Evolutionary conservation across 495 filamentous ascomycete species (phyloP), one percentile per base, ranked within the genome.

Genomic region (Cercophora sp.): DNA sequence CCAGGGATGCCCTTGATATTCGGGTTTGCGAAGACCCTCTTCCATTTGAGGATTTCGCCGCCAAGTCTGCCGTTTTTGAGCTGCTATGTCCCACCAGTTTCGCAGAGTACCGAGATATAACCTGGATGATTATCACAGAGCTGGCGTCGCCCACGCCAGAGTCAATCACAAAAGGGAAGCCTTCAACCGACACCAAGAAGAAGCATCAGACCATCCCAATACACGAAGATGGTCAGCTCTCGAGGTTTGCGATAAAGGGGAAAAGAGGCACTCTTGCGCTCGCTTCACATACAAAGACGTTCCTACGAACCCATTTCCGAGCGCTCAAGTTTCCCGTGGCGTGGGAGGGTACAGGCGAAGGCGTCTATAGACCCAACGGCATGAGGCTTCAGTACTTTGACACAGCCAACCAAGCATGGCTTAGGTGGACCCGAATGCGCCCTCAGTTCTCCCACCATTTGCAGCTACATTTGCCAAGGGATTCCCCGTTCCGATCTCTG

Each of bases 1-100:
- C 68, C 32, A 27, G 70, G 40, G 54, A 62, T 4, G 40, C 57
- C 19, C 60, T 77, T n/a, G 42, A 62, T 1, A 75, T 80, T 18
- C 5, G 54, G 41, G 51, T 70, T 19, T 68, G 76, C 25, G 79
- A 82, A 54, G 54, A 71, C 48, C 68, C 68, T n/a, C 64, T 83
- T 1, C 78, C 79, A 0, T 15, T 39, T 1, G 49, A 68, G 4
- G 23, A 60, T 1, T 18, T 58, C 4, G 50, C 61, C 15, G 59
- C 59, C 0, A 66, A 68, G 37, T 55, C 55, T 1, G 54, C 70
- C 3, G 25, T 78, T 2, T 80, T 80, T 27, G 77, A 81, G 49
- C 59, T 81, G 1, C 45, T 43, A 3, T 65, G 66, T 40, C 75
- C 73, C 3, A 16, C 50, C 6, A 58, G 51, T 6, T 62, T 79